These are phyloP conservation scores for Arthrobotrys iridis DNA, from an alignment of 2,329 filamentous ascomycete species.

Conservation along the genomic window DNA sequence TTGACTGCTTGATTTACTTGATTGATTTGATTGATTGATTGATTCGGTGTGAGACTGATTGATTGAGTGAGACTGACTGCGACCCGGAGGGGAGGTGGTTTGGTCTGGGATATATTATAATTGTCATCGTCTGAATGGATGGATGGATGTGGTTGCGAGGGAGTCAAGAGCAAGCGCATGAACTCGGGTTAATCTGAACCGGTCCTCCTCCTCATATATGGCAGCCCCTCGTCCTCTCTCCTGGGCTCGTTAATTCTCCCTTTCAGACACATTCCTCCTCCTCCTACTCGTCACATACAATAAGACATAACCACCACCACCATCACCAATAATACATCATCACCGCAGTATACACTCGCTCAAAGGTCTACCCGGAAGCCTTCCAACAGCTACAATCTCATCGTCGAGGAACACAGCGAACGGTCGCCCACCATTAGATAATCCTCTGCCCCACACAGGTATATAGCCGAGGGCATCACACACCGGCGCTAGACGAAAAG, in stretches of 20 bases:
- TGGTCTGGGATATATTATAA: constrained; percentile 11
- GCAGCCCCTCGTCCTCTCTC: no score
- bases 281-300: not conserved
- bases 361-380: no score
- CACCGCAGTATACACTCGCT: no score
- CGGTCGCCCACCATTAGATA: not conserved
- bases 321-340: not conserved
- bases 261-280: not conserved
- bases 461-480: constrained; percentile 39
- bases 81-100: not conserved
- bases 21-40: no score
- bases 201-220: no score
- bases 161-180: constrained; percentile 13
- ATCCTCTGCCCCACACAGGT: constrained; percentile 19
- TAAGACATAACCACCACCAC: not conserved
- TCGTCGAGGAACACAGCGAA: not conserved
- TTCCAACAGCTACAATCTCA: not conserved
- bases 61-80: not conserved
- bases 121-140: not conserved
- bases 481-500: constrained; percentile 25
- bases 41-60: no score
- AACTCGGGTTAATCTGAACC: no score
- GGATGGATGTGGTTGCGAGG: constrained; percentile 3
- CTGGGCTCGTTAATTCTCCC: no score
- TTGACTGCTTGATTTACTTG: no score